Base-by-base conservation (phyloP, 257 asterid species). In the Lycium ferocissimum region DNA sequence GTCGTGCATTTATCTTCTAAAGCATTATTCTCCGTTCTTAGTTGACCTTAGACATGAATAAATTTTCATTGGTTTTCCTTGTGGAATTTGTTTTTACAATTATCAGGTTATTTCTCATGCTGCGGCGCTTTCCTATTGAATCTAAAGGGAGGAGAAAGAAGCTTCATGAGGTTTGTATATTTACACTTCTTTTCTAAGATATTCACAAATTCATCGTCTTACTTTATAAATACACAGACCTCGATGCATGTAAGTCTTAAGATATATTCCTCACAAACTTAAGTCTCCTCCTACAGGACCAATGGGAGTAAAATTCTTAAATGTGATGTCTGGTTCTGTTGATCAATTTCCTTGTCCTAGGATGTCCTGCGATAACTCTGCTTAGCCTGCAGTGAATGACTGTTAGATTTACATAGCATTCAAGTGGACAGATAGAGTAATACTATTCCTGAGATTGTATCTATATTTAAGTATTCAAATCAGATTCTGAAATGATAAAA, bases 141-240 rank as follows among this genome's bases (percentile, higher is more conserved):
- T 94, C 99, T 81, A 95, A 93, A 92, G 98, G 99, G 88, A 92
- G 97, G 91, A 91, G 98, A 88, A 95, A 95, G 94, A 94, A 95
- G 86, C 97, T 95, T 86, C 94, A 92, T 6, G 99, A 95, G 99
- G 99, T 94, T 80, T 88, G 91, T 85, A 33, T 58, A 82, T 53
- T n/a, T 18, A 35, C 49, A 61, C 51, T 11, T 22, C 43, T 53
- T 35, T 33, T 33, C 58, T 49, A 15, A 43, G 54, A 13, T 71
- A 18, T 71, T 43, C 17, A 9, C 79, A 43, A 6, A 38, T 71
- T 43, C 18, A 43, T 76, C 45, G 14, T 78, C 26, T 14, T 76
- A 51, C 13, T 22, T 14, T 26, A 15, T 78, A 7, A 7, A 51
- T 51, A 26, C 47, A 76, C 9, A 15, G 26, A 14, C 65, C 65